Percentiles rank a stretch among this genome's conserved stretches.
Conservation (phyloP, 805 yeast genomes). For the Kodamaea nitidulidarum region DNA sequence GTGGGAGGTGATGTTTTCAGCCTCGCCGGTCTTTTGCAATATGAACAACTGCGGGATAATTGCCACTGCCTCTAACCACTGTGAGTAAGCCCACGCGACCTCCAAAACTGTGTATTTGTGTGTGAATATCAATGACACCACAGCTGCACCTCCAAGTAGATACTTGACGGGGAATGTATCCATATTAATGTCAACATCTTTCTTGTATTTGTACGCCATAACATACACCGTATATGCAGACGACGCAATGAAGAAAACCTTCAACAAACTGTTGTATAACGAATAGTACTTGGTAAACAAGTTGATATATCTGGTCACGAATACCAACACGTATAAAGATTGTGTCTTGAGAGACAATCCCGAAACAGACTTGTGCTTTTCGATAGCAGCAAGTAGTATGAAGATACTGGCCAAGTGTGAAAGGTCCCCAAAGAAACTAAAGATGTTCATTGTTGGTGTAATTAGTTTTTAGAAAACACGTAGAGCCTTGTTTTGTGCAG, state of each 20-base stretch:
- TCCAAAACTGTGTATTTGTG: conserved; percentile 60
- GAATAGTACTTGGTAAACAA: conserved; percentile 55
- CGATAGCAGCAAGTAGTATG: conserved; percentile 69
- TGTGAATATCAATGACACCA: conserved; percentile 59
- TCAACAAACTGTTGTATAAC: conserved; percentile 75
- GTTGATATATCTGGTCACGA: conserved; percentile 68
- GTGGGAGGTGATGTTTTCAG: conserved; percentile 83
- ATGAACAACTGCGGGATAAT: conserved; percentile 90
- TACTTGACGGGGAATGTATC: conserved; percentile 72
- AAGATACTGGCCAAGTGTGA: conserved; percentile 79
- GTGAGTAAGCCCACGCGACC: conserved; percentile 78
- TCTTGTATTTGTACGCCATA: conserved; percentile 58
- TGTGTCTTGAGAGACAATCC: conserved; percentile 93
- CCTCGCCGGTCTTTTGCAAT: conserved; percentile 84
- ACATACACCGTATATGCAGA: conserved; percentile 72
- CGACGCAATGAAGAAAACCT: conserved; percentile 71
- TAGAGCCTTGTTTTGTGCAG: conserved; percentile 1
- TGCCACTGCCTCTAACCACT: conserved; percentile 92
- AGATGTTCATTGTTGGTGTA: conserved; percentile 33
- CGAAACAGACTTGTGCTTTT: conserved; percentile 56
- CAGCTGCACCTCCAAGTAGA: conserved; percentile 57
- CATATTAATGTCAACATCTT: conserved; percentile 56
- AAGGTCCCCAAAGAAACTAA: conserved; percentile 60
- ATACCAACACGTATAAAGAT: conserved; percentile 68
- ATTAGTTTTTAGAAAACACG: conserved; percentile 7